Evolutionary conservation across 1,284 basidiomycete genomes (phyloP), one percentile per base, ranked within the genome.

Genomic region (Peniophora sp.): DNA sequence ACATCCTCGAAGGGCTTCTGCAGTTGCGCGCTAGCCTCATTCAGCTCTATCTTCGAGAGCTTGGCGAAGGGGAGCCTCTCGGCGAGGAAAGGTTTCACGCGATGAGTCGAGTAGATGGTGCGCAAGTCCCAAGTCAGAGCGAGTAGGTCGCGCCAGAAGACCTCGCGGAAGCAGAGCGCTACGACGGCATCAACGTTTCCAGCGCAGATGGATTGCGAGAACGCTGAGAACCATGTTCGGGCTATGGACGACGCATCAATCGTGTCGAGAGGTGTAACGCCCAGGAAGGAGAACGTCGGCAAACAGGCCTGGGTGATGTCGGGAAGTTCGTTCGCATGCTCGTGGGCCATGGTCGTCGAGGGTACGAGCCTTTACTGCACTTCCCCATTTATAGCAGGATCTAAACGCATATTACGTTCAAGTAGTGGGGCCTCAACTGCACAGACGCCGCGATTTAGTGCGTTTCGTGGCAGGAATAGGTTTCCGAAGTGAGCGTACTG

Each of bases 81-180:
- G 3, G 51, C 50, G 24, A 79, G 64, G 62, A 79, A 74, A 37
- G 62, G 57, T 1, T 58, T 59, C 56, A 83, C 74, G 48, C 60
- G 59, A 8, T 62, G 49, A 8, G 57, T 47, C 15, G 74, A 72
- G 50, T 72, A 66, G 60, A 83, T 76, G 0, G 80, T 80, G 24
- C 81, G 74, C 55, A 82, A 73, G 55, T 79, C 74, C 79, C 78
- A 83, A 3, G 80, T 79, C 36, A 81, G 64, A 0, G 76, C 68
- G 20, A 81, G 68, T 52, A 78, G 68, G 58, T 83, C 81, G 35
- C 78, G 67, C 79, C 76, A 80, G 59, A 66, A 69, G 2, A 70
- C 70, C 46, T 76, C 23, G 43, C n/a, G 43, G 20, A 45, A 22
- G 43, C 15, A 24, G 18, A 24, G 23, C 12, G 17, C 18, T 3